Percentiles rank a stretch among this genome's conserved stretches.
phyloP scores from a whole-genome alignment of 352 stramenopile species.

The Pythium pectinolyticum region DNA sequence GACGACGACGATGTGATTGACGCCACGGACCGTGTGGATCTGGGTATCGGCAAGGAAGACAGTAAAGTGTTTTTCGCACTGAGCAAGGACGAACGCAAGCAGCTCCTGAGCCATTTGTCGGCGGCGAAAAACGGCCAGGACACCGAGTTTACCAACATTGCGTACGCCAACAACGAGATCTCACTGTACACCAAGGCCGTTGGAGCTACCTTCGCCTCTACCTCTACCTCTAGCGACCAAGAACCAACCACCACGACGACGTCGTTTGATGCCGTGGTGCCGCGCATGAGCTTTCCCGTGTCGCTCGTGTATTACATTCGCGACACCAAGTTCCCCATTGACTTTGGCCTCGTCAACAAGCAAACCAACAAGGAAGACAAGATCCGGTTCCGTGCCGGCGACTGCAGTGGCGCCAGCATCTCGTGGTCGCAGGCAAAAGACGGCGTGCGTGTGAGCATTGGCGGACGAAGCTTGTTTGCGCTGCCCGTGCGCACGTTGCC shows the following conservation, averaged over 20 bases:
- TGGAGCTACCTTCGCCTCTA: neutral
- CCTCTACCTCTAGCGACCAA: too few species aligned
- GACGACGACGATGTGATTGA: constrained; percentile 49
- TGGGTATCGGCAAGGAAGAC: constrained; percentile 53
- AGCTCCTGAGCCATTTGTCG: constrained; percentile 58
- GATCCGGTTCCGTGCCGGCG: constrained; percentile 46
- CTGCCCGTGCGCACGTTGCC: constrained; percentile 45
- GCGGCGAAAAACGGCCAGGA: constrained; percentile 34
- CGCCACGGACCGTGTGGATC: constrained; percentile 49
- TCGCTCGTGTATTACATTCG: constrained; percentile 79
- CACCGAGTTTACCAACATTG: constrained; percentile 63
- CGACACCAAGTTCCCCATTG: constrained; percentile 71
- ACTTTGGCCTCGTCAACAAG: constrained; percentile 44
- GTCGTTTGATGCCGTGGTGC: constrained; percentile 23
- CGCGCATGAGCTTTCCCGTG: constrained; percentile 64
- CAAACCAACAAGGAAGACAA: constrained; percentile 39
- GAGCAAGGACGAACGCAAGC: constrained; percentile 44
- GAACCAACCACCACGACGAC: neutral
- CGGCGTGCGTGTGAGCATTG: constrained; percentile 59
- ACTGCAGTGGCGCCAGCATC: constrained; percentile 45
- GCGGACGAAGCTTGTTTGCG: constrained; percentile 63
- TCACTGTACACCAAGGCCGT: constrained; percentile 48
- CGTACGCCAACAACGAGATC: constrained; percentile 49
- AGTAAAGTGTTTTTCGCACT: constrained; percentile 38
- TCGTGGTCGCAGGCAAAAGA: constrained; percentile 61